A percentile compares a stretch with the other conserved stretches of the same genome.
These are phyloP conservation scores for Wickerhamiella vanderwaltii DNA, from an alignment of 805 yeast genomes.

Conservation along the genomic window DNA sequence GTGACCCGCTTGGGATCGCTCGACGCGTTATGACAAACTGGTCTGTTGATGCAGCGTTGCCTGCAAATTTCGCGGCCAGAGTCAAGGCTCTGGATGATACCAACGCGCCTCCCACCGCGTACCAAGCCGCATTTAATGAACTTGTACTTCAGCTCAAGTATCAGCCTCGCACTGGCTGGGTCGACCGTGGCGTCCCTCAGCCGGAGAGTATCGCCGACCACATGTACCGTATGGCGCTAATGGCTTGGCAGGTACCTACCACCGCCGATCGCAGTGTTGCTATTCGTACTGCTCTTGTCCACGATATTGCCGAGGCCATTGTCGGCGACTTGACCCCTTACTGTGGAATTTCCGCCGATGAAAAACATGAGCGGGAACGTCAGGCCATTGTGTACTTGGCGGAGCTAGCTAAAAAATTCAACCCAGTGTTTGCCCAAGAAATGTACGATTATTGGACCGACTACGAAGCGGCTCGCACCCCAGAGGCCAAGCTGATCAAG, in stretches of 20 bases:
- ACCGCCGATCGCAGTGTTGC: conserved; percentile 51
- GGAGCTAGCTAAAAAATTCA: conserved; percentile 51
- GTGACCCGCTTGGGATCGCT: too few relatives aligned
- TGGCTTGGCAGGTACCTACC: conserved; percentile 53
- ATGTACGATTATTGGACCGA: conserved; percentile 69
- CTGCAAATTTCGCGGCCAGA: conserved; percentile 33
- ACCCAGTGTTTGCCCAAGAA: conserved; percentile 47
- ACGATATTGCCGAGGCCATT: conserved; percentile 86
- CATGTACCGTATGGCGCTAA: conserved; percentile 86
- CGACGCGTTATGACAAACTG: conserved; percentile 26
- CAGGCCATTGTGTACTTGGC: conserved; percentile 58
- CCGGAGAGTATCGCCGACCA: conserved; percentile 83
- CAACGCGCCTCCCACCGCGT: conserved; percentile 19
- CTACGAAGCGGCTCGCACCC: conserved; percentile 69
- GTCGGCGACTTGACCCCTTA: conserved; percentile 92
- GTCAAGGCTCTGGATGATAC: conserved; percentile 21
- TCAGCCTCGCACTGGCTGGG: conserved; percentile 89
- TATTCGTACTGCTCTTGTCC: conserved; percentile 75
- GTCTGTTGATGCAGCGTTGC: conserved; percentile 46
- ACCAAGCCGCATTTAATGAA: conserved; percentile 42
- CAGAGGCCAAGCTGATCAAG: conserved; percentile 83
- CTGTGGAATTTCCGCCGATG: conserved; percentile 44
- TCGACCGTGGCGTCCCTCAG: conserved; percentile 46
- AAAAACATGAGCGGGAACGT: conserved; percentile 73
- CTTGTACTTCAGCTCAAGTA: conserved; percentile 60